Conservation (phyloP, 2,329 filamentous ascomycete genomes). For the Elsinoe australis region DNA sequence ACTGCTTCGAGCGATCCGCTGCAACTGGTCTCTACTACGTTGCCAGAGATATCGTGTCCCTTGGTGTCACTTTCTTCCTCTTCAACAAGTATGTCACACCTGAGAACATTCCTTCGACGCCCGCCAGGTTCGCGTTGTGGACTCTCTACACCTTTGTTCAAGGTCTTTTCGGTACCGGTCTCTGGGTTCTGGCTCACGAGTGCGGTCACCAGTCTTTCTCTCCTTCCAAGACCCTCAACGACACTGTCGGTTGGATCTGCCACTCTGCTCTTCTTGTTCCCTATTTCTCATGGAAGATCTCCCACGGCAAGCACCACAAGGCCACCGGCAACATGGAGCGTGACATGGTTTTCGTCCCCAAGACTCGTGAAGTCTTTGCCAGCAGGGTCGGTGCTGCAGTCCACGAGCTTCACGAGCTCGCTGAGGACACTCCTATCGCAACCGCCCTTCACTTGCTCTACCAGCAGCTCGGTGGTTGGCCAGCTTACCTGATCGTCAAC, state of each 20-base stretch:
- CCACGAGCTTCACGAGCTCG: constrained; percentile 80
- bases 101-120: constrained; percentile 65
- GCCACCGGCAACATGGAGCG: constrained; percentile 93
- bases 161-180: constrained; percentile 83
- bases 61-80: constrained; percentile 72
- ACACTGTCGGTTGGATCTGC: constrained; percentile 83
- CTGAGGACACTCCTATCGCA: constrained; percentile 86
- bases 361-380: constrained; percentile 76
- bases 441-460: constrained; percentile 65
- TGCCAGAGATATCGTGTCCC: constrained; percentile 64
- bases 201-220: constrained; percentile 97
- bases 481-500: constrained; percentile 82
- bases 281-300: constrained; percentile 99
- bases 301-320: constrained; percentile 99
- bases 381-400: constrained; percentile 62
- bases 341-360: constrained; percentile 98
- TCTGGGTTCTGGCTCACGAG: constrained; percentile 97
- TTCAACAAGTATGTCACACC: constrained; percentile 88
- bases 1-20: constrained; percentile 88
- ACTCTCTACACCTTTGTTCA: constrained; percentile 70
- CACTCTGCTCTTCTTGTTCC: constrained; percentile 86
- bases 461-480: constrained; percentile 92
- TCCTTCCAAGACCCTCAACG: constrained; percentile 80
- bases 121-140: constrained; percentile 59
- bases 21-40: constrained; percentile 72